Base-by-base conservation (phyloP, 1,284 basidiomycete genomes). In the Malassezia restricta region DNA sequence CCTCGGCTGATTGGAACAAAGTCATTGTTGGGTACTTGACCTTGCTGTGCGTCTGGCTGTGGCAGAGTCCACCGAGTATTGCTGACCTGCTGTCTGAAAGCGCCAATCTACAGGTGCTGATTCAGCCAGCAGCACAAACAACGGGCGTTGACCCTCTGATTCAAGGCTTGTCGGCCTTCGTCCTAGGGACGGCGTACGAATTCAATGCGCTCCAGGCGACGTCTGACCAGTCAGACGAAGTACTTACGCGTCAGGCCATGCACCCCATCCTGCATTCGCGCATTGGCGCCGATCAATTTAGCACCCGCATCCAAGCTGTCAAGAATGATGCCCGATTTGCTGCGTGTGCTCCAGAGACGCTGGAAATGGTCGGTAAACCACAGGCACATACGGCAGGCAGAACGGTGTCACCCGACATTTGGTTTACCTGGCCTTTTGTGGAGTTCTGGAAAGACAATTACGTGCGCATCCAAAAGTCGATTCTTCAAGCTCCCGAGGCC, bases 371-470 rank as follows among this genome's bases (percentile, higher is more conserved):
- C 8, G 33, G 33, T 11, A 11, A 2, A 3, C 33, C 33, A 35
- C 15, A 12, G 15, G 33, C 11, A 11, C 11, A 35, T 12, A 35
- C 11, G 33, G 20, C 20, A 4, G 20, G 20, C 20, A 24, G 20
- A 4, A 12, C 33, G 11, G 33, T 15, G 2, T 35, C 33, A 15
- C 33, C 33, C 11, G 51, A 0, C 71, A 77, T 95, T 31, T 98
- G 91, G 92, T 87, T 98, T 70, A 90, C 96, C 71, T 96, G 90
- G 88, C 81, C 83, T 2, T 98, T 96, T 75, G 83, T 95, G n/a
- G 92, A 98, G 74, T 98, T 96, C 72, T 91, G 89, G 85, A 95
- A 96, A 76, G 56, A 87, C 48, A 90, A 92, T 69, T 92, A 51
- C n/a, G 56, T 57, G 3, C 52, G 54, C 8, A 61, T 71, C 14